Evolutionary conservation across 805 yeast genomes (phyloP).

Genomic region (Suhomyces tanzawaensis): DNA sequence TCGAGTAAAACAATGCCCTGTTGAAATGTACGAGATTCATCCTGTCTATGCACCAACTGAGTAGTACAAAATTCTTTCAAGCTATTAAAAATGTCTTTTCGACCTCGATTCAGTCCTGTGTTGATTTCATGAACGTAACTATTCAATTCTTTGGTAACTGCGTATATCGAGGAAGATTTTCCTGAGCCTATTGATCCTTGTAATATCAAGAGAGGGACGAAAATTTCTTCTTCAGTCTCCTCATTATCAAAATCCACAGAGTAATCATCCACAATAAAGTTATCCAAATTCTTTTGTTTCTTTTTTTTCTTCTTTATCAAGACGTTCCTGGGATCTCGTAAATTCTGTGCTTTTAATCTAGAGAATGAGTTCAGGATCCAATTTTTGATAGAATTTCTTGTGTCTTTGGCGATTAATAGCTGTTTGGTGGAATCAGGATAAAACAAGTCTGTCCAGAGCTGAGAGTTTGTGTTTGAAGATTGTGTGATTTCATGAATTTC

Average conservation of each 20-base stretch:
- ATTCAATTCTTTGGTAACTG: slow-evolving; percentile 57
- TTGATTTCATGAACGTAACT: slow-evolving; percentile 84
- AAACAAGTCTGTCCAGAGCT: slow-evolving; percentile 47
- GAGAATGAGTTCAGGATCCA: slow-evolving; percentile 45
- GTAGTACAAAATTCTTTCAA: slow-evolving; percentile 83
- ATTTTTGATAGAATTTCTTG: slow-evolving; percentile 21
- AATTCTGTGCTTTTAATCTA: slow-evolving; percentile 26
- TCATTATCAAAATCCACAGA: slow-evolving; percentile 14
- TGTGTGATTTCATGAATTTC: not conserved
- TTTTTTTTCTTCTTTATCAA: slow-evolving; percentile 24
- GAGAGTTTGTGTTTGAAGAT: not conserved
- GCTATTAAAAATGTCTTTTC: slow-evolving; percentile 62
- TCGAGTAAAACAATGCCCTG: slow-evolving; percentile 76
- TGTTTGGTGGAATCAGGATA: slow-evolving; percentile 35
- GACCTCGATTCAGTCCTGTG: slow-evolving; percentile 68
- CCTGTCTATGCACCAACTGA: slow-evolving; percentile 61
- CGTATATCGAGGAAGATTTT: slow-evolving; percentile 70
- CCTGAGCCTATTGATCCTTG: slow-evolving; percentile 76
- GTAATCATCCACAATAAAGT: slow-evolving; percentile 40
- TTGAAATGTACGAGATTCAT: slow-evolving; percentile 33
- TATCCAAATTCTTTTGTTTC: slow-evolving; percentile 23
- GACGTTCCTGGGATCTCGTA: slow-evolving; percentile 32
- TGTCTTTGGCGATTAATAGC: slow-evolving; percentile 29
- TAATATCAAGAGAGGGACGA: slow-evolving; percentile 62
- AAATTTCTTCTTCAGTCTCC: slow-evolving; percentile 37